Evolutionary conservation across 805 yeast species (phyloP).

Genomic region (Metschnikowia lachancei): DNA sequence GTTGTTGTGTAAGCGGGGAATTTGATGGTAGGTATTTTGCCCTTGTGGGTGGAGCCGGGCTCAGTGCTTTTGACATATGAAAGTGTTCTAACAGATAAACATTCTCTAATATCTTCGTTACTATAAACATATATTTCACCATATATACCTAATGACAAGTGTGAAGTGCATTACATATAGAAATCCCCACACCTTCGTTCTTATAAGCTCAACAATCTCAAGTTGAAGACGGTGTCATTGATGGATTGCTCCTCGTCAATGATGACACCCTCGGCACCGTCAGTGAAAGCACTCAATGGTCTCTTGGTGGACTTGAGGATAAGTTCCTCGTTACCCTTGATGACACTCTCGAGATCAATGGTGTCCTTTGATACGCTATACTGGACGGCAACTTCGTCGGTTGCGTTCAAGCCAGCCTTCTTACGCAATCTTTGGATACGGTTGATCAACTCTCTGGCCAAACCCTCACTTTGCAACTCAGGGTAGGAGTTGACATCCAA

Average conservation of each 20-base stretch:
- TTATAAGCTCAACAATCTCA: slow-evolving; percentile 71
- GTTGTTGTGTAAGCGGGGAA: slow-evolving; percentile 52
- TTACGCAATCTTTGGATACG: slow-evolving; percentile 97
- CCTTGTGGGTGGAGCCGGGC: slow-evolving; percentile 79
- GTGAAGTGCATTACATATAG: not conserved
- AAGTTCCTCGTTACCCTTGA: slow-evolving; percentile 63
- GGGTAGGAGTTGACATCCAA: slow-evolving; percentile 85
- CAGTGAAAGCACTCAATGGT: slow-evolving; percentile 50
- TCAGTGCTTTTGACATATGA: slow-evolving; percentile 42
- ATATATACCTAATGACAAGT: not conserved
- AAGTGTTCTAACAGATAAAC: not conserved
- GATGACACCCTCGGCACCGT: slow-evolving; percentile 41
- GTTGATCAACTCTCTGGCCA: slow-evolving; percentile 93
- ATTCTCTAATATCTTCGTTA: not conserved
- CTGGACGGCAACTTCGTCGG: slow-evolving; percentile 91
- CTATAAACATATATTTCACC: not conserved
- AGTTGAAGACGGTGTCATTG: slow-evolving; percentile 73
- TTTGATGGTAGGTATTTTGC: slow-evolving; percentile 30
- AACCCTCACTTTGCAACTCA: slow-evolving; percentile 88
- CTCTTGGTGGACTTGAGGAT: slow-evolving; percentile 74
- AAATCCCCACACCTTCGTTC: too few species aligned
- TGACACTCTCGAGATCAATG: slow-evolving; percentile 58
- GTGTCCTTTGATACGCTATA: slow-evolving; percentile 66
- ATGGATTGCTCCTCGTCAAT: slow-evolving; percentile 82
- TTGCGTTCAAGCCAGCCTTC: slow-evolving; percentile 90